Percentiles rank a stretch among this genome's conserved stretches.
Conservation (phyloP, 306 rosid genomes). For the Elaeagnus macrophylla region DNA sequence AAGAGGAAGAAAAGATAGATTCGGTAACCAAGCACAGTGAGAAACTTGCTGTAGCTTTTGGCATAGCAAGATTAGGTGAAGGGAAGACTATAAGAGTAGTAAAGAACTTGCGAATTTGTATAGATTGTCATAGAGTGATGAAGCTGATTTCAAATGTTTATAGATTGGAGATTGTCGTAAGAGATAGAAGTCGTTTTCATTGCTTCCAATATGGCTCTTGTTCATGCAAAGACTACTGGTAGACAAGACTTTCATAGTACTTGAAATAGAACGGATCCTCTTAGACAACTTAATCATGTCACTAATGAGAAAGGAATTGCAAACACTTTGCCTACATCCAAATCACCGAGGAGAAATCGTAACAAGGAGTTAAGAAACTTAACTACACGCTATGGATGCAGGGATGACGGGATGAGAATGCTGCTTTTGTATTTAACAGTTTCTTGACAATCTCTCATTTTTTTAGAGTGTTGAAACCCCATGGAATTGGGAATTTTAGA, state of each 20-base stretch:
- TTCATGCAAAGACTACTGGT: conserved; percentile 82
- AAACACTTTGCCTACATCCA: no score
- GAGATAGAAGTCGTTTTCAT: conserved; percentile 90
- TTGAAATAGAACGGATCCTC: no score
- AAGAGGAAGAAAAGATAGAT: conserved; percentile 73
- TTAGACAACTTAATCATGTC: no score
- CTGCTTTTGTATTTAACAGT: no score
- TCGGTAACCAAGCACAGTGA: conserved; percentile 70
- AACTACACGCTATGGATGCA: no score
- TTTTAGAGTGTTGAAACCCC: no score
- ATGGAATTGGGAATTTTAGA: no score
- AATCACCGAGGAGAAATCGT: no score
- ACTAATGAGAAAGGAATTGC: no score
- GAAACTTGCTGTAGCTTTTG: conserved; percentile 86
- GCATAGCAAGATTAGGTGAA: conserved; percentile 44
- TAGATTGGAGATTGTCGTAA: conserved; percentile 51
- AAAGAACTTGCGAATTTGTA: conserved; percentile 71
- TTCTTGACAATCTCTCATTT: no score
- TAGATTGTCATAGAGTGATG: conserved; percentile 78
- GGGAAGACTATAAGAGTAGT: conserved; percentile 58
- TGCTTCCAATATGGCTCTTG: conserved; percentile 55
- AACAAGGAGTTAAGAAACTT: no score
- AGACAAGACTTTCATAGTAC: conserved; percentile 3
- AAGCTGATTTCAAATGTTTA: conserved; percentile 66
- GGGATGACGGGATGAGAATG: no score